Percentiles rank a stretch among this genome's conserved stretches.
These are phyloP conservation scores for Cadophora sp. DNA, from an alignment of 2,329 filamentous ascomycete species.

Conservation along the genomic window DNA sequence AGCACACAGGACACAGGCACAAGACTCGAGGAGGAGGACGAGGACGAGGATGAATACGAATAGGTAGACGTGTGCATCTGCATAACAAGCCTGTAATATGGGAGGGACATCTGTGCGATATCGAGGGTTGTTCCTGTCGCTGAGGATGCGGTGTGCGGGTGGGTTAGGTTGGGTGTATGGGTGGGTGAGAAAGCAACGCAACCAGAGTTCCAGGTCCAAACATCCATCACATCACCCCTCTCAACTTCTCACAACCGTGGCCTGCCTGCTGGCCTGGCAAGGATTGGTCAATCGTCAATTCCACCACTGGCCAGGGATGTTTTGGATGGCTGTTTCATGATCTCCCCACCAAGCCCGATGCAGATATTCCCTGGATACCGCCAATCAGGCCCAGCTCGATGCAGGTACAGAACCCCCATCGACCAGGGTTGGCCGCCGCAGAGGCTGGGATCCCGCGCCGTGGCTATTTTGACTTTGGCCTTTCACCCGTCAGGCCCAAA, in stretches of 20 bases:
- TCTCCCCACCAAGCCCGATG: constrained; percentile 1
- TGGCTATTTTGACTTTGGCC: constrained; percentile 8
- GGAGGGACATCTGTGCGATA: neutral
- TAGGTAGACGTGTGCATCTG: too few relatives aligned
- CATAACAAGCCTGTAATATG: too few relatives aligned
- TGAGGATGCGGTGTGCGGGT: neutral
- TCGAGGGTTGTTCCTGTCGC: constrained; percentile 6
- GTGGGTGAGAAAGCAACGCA: neutral
- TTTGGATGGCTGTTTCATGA: constrained; percentile 7
- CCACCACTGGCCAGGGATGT: neutral
- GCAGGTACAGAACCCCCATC: neutral
- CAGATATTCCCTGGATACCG: neutral
- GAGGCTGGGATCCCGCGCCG: constrained; percentile 5
- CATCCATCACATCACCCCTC: too few relatives aligned
- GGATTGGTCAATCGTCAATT: neutral
- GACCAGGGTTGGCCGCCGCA: too few relatives aligned
- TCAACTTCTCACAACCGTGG: neutral
- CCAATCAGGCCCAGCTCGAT: neutral
- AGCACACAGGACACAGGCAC: too few relatives aligned
- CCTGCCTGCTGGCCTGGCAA: neutral
- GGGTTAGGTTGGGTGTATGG: too few relatives aligned
- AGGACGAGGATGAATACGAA: too few relatives aligned
- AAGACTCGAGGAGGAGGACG: too few relatives aligned
- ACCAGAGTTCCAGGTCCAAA: neutral
- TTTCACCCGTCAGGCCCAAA: too few relatives aligned